Evolutionary conservation across 2,329 filamentous ascomycete genomes (phyloP).

Genomic region (Trichoderma endophyticum): DNA sequence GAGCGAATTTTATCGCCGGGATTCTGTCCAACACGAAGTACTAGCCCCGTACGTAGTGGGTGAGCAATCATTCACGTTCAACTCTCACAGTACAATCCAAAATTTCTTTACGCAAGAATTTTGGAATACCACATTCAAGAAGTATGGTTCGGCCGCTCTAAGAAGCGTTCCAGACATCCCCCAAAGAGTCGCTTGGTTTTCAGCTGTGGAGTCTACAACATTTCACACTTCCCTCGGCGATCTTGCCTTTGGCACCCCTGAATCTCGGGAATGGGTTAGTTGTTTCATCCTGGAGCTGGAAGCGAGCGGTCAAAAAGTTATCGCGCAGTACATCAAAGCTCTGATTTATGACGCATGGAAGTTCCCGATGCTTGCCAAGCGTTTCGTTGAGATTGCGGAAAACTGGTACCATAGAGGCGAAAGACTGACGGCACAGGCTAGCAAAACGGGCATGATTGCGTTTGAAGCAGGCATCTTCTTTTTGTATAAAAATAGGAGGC

Average conservation of each 20-base stretch:
- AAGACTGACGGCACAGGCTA: not conserved
- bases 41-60: not conserved
- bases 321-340: constrained; percentile 22
- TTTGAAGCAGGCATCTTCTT: not conserved
- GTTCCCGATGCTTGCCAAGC: constrained; percentile 20
- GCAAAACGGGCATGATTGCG: not conserved
- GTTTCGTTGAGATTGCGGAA: constrained; percentile 16
- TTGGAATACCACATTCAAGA: constrained; percentile 27
- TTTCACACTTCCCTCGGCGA: not conserved
- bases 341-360: constrained; percentile 22
- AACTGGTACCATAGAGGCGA: constrained; percentile 9
- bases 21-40: not conserved
- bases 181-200: constrained; percentile 22
- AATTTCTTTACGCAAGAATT: constrained; percentile 27
- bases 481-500: not conserved
- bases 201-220: not conserved
- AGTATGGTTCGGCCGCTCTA: constrained; percentile 27
- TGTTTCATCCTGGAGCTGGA: not conserved
- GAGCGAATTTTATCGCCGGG: not conserved
- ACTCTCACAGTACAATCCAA: constrained; percentile 19
- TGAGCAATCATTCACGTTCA: constrained; percentile 18
- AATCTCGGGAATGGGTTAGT: not conserved
- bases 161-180: constrained; percentile 21
- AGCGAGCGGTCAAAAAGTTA: not conserved
- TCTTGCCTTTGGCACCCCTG: not conserved